Evolutionary conservation across 768 basidiomycete species (phyloP).

Genomic region (Cystobasidium ongulense): DNA sequence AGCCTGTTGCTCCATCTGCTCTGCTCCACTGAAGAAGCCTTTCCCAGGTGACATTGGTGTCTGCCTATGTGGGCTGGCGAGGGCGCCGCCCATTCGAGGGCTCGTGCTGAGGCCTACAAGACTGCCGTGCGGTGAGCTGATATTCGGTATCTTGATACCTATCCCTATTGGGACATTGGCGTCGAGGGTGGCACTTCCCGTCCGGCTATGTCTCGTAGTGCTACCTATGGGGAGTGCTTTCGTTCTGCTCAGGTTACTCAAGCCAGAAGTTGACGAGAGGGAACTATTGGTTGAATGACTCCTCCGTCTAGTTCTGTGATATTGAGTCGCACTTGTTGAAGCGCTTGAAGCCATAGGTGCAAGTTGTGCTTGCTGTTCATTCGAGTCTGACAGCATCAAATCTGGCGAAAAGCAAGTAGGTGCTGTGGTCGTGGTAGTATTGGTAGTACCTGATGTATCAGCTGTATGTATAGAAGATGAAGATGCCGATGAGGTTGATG

Average conservation of each 20-base stretch:
- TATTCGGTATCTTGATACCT: background rate
- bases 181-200: background rate
- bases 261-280: background rate
- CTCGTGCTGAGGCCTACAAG: background rate
- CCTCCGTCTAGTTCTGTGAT: conserved; percentile 24
- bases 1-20: conserved; percentile 43
- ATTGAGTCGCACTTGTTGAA: background rate
- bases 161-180: background rate
- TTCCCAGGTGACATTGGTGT: background rate
- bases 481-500: conserved; percentile 23
- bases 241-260: conserved; percentile 45
- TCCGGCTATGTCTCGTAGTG: background rate
- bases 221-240: background rate
- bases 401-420: conserved; percentile 13
- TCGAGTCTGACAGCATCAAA: background rate
- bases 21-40: conserved; percentile 49
- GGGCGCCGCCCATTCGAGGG: background rate
- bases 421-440: background rate
- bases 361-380: background rate
- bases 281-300: background rate
- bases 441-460: background rate
- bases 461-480: conserved; percentile 3
- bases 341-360: background rate
- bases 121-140: background rate
- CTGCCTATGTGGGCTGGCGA: background rate